Base-by-base conservation (phyloP, 371 early-diverging fungal species). In the Zancudomyces culisetae region DNA sequence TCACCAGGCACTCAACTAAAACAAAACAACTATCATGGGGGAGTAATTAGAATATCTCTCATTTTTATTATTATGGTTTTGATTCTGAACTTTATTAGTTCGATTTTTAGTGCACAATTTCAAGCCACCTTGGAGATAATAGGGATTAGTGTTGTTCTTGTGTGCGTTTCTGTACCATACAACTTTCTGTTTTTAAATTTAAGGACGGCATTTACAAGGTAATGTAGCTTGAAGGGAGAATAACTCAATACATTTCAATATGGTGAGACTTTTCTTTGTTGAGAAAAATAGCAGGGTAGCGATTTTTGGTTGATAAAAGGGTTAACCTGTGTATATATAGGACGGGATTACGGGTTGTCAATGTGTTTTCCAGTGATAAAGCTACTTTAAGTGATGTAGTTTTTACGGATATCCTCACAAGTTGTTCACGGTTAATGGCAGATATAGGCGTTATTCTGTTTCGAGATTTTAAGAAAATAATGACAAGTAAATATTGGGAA, bases 361-460 rank as follows among this genome's bases (percentile, higher is more conserved):
- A 55, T 22, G 60, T 66, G n/a, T 58, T 58, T 49, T 48, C 84
- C 30, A 55, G 64, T 50, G 58, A 73, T 1, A 68, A 76, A 1
- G 86, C 90, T 1, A 73, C 71, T 26, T 82, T 91, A 58, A 74
- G 74, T 0, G 93, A 94, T 58, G 75, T 90, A 24, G 76, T 94
- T 29, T 64, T 94, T 52, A 90, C 92, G 3, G 95, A 94, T 74
- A 81, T 92, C 45, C 60, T 92, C 59, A 92, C 93, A 0, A 87
- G 87, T 57, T 90, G 86, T 60, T 81, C 91, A 0, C 76, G 83
- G 42, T 81, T 88, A 8, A 73, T 90, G 57, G 88, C 86, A 4
- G 92, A 90, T 60, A 62, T 85, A 2, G 77, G 80, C 43, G 63
- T 71, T 46, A 67, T 78, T n/a, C 52, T 64, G n/a, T n/a, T n/a